These are phyloP conservation scores for Thermomucor indicae-seudaticae DNA, from an alignment of 371 early-diverging fungal genomes.

Conservation along the genomic window DNA sequence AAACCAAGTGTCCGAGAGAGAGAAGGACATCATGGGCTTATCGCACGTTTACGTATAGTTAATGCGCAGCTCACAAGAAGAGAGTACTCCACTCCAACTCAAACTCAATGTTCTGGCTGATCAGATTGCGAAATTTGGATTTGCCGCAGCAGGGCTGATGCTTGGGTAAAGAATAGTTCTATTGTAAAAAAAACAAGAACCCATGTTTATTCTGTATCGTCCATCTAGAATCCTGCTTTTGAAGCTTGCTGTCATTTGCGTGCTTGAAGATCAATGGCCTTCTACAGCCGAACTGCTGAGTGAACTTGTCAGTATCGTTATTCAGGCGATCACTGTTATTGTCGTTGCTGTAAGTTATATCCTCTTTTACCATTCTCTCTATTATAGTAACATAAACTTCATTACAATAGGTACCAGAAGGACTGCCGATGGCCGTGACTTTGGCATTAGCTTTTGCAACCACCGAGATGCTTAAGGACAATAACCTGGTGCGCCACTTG, in stretches of 20 bases:
- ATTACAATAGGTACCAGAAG: slow-evolving; percentile 66
- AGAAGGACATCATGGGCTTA: not conserved
- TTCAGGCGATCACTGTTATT: slow-evolving; percentile 63
- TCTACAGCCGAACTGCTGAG: slow-evolving; percentile 32
- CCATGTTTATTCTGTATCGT: slow-evolving; percentile 13
- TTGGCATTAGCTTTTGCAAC: slow-evolving; percentile 76
- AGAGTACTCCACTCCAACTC: slow-evolving; percentile 71
- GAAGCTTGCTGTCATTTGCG: slow-evolving; percentile 52
- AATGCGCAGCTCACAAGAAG: slow-evolving; percentile 50
- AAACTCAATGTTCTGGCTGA: slow-evolving; percentile 73
- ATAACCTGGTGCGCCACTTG: slow-evolving; percentile 75
- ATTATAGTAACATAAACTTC: not conserved
- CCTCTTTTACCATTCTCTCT: no score
- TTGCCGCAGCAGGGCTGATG: slow-evolving; percentile 56
- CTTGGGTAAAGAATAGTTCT: slow-evolving; percentile 31
- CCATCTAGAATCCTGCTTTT: slow-evolving; percentile 39
- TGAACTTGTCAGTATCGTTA: slow-evolving; percentile 47
- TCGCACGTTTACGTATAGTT: slow-evolving; percentile 9
- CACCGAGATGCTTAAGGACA: slow-evolving; percentile 69
- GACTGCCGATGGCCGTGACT: slow-evolving; percentile 86
- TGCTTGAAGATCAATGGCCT: slow-evolving; percentile 35
- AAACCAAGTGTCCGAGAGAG: not conserved
- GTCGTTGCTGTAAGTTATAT: slow-evolving; percentile 50
- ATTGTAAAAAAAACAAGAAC: slow-evolving; percentile 24
- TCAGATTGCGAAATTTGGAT: slow-evolving; percentile 73